Evolutionary conservation across 2,329 filamentous ascomycete species (phyloP).

Genomic region (Neodidymelliopsis sp.): DNA sequence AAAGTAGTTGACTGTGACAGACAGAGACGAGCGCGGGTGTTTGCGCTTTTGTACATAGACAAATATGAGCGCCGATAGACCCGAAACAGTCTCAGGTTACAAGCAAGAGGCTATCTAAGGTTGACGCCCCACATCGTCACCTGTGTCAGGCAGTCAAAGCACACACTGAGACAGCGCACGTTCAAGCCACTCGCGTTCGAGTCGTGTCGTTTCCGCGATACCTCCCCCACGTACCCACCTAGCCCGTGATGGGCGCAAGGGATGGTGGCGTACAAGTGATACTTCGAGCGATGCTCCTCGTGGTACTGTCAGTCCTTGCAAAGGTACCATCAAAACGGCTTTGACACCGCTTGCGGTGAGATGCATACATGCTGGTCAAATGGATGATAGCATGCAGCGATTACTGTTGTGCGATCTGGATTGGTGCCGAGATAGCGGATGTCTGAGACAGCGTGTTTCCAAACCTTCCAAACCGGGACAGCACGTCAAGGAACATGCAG

Average conservation of each 20-base stretch:
- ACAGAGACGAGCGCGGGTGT: slow-evolving; percentile 9
- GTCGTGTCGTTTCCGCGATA: slow-evolving; percentile 7
- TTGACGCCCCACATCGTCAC: slow-evolving; percentile 15
- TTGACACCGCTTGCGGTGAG: background rate
- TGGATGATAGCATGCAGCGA: background rate
- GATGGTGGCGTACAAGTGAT: background rate
- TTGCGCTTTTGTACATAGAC: slow-evolving; percentile 16
- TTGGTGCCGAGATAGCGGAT: slow-evolving; percentile 16
- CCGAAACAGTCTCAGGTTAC: slow-evolving; percentile 18
- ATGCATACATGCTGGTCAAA: background rate
- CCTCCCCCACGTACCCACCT: slow-evolving; percentile 6
- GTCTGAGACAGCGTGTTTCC: slow-evolving; percentile 20
- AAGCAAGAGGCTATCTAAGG: slow-evolving; percentile 8
- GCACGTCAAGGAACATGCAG: slow-evolving; percentile 8
- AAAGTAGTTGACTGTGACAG: slow-evolving; percentile 1
- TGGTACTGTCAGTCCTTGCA: background rate
- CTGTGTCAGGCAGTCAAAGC: slow-evolving; percentile 15
- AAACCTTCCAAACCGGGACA: slow-evolving; percentile 11
- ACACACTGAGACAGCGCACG: slow-evolving; percentile 12
- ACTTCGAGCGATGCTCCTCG: background rate
- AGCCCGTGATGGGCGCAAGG: slow-evolving; percentile 4
- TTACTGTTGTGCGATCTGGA: slow-evolving; percentile 12
- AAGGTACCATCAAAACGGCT: background rate
- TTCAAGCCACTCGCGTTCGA: slow-evolving; percentile 7
- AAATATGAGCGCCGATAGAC: slow-evolving; percentile 1